Base-by-base conservation (phyloP, 2,329 filamentous ascomycete genomes). In the Alternaria gaisen region DNA sequence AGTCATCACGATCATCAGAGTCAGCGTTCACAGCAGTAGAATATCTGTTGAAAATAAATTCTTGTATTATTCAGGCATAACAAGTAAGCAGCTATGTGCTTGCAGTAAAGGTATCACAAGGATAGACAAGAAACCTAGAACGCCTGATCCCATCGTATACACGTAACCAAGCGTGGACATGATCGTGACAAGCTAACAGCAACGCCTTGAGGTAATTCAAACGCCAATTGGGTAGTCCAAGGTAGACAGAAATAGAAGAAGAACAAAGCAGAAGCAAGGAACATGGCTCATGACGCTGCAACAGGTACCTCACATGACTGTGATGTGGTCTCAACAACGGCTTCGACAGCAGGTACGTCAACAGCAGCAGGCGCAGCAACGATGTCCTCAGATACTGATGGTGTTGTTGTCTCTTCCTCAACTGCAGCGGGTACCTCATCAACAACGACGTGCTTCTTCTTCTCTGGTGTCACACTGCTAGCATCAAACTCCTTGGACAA, bases 401-500 rank as follows among this genome's bases (percentile, higher is more conserved):
- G 8, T 26, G 36, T 52, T n/a, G 4, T 9, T 28, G 34, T 16
- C 32, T 53, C 32, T 28, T 24, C 20, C 36, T 43, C 52, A 52
- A 20, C 48, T 3, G 2, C 20, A 38, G 36, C 34, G 5, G 50
- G 34, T 4, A 24, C 50, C 16, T 44, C 28, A 14, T 48, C 43
- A 20, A 28, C n/a, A 12, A 43, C 42, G 7, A 46, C 42, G 14
- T 26, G 26, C 6, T 26, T 30, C 22, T 43, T 26, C 63, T 70
- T 61, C 60, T 68, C 64, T 0, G 61, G 58, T 10, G 61, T 58
- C 28, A 58, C 40, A 26, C 60, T 61, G 18, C 56, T 60, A 24
- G 76, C 72, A 24, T 70, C 69, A 50, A 71, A 72, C 57, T 79
- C 77, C 65, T 72, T 78, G 1, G 74, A 77, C 64, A 80, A 53